Conservation (phyloP, 345 rosid species). For the Acer campestre region DNA sequence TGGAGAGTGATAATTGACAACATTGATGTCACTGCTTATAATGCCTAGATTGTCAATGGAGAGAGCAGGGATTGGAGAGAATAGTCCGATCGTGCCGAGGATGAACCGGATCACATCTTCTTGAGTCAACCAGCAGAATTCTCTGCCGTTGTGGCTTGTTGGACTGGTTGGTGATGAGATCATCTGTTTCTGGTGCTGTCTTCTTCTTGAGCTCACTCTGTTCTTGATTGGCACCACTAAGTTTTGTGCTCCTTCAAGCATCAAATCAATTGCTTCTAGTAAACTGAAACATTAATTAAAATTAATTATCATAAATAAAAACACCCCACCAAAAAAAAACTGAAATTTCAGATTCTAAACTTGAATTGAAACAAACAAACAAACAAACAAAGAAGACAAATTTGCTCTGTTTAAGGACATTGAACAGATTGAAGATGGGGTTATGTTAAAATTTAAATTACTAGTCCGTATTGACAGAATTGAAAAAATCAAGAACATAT, state of each 20-base stretch:
- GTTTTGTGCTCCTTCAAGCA: slow-evolving; percentile 83
- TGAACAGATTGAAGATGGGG: neutral
- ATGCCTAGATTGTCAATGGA: slow-evolving; percentile 67
- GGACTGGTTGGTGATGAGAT: slow-evolving; percentile 13
- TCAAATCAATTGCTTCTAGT: slow-evolving; percentile 75
- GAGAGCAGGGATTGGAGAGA: slow-evolving; percentile 68
- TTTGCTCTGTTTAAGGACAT: no score
- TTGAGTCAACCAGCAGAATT: slow-evolving; percentile 91
- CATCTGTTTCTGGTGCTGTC: slow-evolving; percentile 40
- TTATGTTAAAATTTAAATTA: neutral
- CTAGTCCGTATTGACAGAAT: neutral
- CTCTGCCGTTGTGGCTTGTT: slow-evolving; percentile 55
- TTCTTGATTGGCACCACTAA: slow-evolving; percentile 76
- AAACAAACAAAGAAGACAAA: neutral
- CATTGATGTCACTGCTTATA: slow-evolving; percentile 46
- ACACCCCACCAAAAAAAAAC: neutral
- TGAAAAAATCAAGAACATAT: neutral
- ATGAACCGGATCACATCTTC: slow-evolving; percentile 86
- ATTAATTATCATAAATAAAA: neutral
- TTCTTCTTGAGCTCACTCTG: slow-evolving; percentile 43
- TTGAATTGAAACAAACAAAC: neutral
- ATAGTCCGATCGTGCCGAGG: slow-evolving; percentile 68
- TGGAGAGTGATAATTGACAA: slow-evolving; percentile 68
- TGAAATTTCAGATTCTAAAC: neutral
- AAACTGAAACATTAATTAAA: slow-evolving; percentile 45